Conservation (phyloP, 2,329 filamentous ascomycete genomes). For the Tolypocladium guangdongense region DNA sequence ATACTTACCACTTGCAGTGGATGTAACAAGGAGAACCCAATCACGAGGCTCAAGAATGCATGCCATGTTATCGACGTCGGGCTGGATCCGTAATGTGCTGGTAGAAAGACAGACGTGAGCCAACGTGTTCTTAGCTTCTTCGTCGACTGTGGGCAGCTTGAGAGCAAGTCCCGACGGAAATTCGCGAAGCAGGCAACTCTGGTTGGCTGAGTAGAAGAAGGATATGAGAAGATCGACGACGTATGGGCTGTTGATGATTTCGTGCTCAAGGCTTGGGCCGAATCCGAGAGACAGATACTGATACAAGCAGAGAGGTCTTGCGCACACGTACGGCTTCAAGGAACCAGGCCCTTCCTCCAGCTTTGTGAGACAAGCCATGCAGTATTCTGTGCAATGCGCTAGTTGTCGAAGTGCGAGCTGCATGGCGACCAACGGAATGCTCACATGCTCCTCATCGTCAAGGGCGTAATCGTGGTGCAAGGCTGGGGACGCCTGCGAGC, state of each 20-base stretch:
- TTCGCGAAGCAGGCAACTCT: conserved; percentile 25
- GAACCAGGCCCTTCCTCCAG: conserved; percentile 55
- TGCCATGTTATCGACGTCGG: too few species aligned
- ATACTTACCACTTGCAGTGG: too few species aligned
- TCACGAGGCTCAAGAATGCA: too few species aligned
- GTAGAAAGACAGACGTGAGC: too few species aligned
- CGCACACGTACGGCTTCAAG: conserved; percentile 72
- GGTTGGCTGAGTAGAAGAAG: conserved; percentile 60
- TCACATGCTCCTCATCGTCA: conserved; percentile 24
- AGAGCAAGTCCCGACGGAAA: conserved; percentile 31
- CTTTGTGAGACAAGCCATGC: conserved; percentile 69
- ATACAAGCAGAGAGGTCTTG: conserved; percentile 64
- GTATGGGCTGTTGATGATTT: conserved; percentile 66
- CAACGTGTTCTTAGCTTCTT: not conserved
- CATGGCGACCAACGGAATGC: conserved; percentile 49
- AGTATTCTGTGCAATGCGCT: conserved; percentile 74
- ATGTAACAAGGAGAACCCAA: too few species aligned
- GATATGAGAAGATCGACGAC: conserved; percentile 78
- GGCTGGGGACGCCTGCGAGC: conserved; percentile 4
- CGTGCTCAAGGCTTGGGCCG: conserved; percentile 75
- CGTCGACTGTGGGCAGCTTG: conserved; percentile 14
- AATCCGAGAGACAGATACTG: conserved; percentile 84
- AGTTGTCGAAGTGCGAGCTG: conserved; percentile 72
- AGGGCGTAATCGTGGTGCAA: conserved; percentile 19
- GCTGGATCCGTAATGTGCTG: too few species aligned